Evolutionary conservation across 106 monocot species (phyloP).

Genomic region (Allium cepa): DNA sequence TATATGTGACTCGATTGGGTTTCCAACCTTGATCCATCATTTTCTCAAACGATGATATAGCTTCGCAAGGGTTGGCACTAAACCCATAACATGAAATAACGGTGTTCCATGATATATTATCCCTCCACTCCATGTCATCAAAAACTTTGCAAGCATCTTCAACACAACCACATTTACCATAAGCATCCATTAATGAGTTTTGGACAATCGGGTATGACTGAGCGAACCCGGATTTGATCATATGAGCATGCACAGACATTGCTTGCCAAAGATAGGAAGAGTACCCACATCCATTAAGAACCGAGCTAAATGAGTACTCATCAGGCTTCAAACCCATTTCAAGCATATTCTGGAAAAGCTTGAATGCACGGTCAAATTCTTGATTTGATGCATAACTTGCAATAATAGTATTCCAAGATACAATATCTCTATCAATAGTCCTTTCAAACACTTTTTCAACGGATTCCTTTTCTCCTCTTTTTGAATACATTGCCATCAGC

Average conservation of each 20-base stretch:
- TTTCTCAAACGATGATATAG: conserved; percentile 28
- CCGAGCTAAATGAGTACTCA: conserved; percentile 54
- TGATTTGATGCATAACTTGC: conserved; percentile 20
- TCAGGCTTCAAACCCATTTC: conserved; percentile 42
- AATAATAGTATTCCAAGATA: conserved; percentile 75
- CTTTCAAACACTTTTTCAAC: conserved; percentile 39
- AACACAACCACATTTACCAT: conserved; percentile 65
- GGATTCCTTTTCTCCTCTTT: conserved; percentile 21
- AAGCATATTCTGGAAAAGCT: conserved; percentile 43
- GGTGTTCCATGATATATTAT: conserved; percentile 75
- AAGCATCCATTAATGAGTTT: conserved; percentile 66
- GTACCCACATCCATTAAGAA: conserved; percentile 53
- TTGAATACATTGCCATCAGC: conserved; percentile 69
- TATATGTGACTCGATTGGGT: conserved; percentile 57
- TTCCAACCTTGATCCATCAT: conserved; percentile 46
- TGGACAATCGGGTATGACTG: conserved; percentile 34
- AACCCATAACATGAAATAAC: conserved; percentile 63
- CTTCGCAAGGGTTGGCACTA: conserved; percentile 29
- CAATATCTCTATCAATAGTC: conserved; percentile 37
- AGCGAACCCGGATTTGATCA: conserved; percentile 48
- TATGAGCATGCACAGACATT: conserved; percentile 38
- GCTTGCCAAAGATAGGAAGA: conserved; percentile 43
- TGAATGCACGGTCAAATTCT: conserved; percentile 38
- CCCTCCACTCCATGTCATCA: conserved; percentile 41
- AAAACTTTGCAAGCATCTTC: conserved; percentile 49